Conservation (phyloP, 305 asterid species). For the Fraxinus paxiana region DNA sequence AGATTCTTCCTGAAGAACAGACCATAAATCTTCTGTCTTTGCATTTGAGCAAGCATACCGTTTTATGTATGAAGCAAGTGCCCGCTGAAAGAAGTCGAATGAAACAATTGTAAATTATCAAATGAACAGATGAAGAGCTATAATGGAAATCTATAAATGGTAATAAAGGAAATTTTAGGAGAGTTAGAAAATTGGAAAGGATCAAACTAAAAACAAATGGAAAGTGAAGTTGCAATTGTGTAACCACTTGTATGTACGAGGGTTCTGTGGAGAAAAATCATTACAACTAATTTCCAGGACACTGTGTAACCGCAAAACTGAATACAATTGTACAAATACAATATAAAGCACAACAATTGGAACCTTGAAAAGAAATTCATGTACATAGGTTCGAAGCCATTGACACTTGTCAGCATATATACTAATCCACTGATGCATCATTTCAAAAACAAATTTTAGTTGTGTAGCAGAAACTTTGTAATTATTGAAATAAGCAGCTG, state of each 20-base stretch:
- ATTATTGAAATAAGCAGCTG: background rate
- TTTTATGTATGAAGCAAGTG: conserved; percentile 84
- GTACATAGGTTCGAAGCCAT: background rate
- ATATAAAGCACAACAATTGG: background rate
- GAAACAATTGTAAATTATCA: conserved; percentile 20
- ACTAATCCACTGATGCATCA: background rate
- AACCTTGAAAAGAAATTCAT: background rate
- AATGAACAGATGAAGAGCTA: conserved; percentile 13
- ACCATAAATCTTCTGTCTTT: conserved; percentile 93
- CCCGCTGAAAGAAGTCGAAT: conserved; percentile 52
- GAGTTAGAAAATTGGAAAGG: background rate
- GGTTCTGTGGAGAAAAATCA: background rate
- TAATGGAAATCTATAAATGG: conserved; percentile 1
- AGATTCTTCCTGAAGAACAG: conserved; percentile 84
- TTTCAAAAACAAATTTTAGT: background rate
- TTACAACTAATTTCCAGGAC: background rate
- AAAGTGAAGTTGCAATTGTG: background rate
- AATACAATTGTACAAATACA: background rate
- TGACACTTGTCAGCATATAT: background rate
- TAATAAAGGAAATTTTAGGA: background rate
- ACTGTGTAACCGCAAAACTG: background rate
- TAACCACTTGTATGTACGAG: background rate
- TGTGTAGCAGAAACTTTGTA: background rate
- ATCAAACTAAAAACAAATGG: background rate
- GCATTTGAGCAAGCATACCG: conserved; percentile 84